phyloP scores from a whole-genome alignment of 116 monocot genomes.

The Iris pallida region DNA sequence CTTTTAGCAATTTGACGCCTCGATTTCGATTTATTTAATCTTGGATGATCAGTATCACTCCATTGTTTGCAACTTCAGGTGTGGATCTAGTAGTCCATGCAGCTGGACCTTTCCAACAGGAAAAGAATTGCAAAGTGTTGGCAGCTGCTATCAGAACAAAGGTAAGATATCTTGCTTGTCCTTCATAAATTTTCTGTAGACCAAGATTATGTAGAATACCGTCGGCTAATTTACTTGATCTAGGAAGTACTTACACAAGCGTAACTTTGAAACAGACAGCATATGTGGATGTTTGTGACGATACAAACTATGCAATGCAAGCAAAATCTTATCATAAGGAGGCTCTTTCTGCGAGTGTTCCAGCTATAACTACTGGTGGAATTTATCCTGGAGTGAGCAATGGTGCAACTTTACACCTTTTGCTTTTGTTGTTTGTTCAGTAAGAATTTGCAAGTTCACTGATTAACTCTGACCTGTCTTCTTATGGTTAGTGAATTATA shows the following conservation, averaged over 20 bases:
- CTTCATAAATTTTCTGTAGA: too few species aligned
- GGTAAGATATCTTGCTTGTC: conserved; percentile 22
- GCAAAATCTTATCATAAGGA: conserved; percentile 73
- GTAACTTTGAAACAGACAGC: conserved; percentile 50
- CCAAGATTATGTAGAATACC: too few species aligned
- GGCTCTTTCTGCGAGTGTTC: conserved; percentile 63
- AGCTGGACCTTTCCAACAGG: conserved; percentile 70
- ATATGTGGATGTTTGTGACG: conserved; percentile 93
- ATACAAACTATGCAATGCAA: conserved; percentile 62
- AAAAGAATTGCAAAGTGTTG: conserved; percentile 60
- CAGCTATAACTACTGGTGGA: conserved; percentile 83
- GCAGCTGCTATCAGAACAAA: conserved; percentile 75
- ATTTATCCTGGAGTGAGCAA: conserved; percentile 99
- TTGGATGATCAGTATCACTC: too few species aligned
- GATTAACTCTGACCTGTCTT: too few species aligned
- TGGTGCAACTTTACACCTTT: conserved; percentile 28
- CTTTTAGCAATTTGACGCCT: too few species aligned
- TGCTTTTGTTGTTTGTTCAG: too few species aligned
- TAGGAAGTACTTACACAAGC: not conserved
- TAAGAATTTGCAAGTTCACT: too few species aligned
- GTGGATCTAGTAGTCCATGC: conserved; percentile 74
- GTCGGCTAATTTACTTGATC: too few species aligned
- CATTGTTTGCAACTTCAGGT: conserved; percentile 18
- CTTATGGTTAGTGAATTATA: too few species aligned
- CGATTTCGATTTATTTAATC: too few species aligned